Base-by-base conservation (phyloP, 176 grass and related monocot genomes). In the Bolboschoenus planiculmis region DNA sequence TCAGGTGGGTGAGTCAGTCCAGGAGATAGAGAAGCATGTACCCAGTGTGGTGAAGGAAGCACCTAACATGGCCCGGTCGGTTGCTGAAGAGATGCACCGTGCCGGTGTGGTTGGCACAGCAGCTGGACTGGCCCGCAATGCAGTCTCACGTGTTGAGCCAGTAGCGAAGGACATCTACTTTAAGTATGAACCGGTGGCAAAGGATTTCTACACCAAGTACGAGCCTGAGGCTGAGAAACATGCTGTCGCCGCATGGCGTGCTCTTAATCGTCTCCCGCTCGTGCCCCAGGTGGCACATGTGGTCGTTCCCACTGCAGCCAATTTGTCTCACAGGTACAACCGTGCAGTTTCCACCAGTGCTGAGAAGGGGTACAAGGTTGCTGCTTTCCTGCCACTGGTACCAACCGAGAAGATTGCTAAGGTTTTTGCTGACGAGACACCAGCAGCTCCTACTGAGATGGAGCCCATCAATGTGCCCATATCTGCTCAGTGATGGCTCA, bases 191-290 rank as follows among this genome's bases (percentile, higher is more conserved):
- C 92, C 92, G 0, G 82, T 82, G 61, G 94, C 91, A 7, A 63
- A 87, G 0, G 90, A 85, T 70, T 46, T 97, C 43, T 94, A 92
- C 83, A 80, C 85, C 72, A 93, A 91, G 50, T 97, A 94, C 1
- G 95, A 98, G 84, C 92, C 92, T 0, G 82, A 85, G 35, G 92
- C 90, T 1, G 95, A 98, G 87, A 85, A 87, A 31, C 81, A 61
- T 36, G 95, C 92, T 0, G 89, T 80, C 0, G 88, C 91, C 13
- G 85, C 92, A 0, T 98, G 95, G 92, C 81, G 84, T 4, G 89
- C 92, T n/a, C 87, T 98, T 50, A 95, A 98, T 85, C 85, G 89
- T 20, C 95, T 98, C 34, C 95, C 95, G 0, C 83, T 98, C 10
- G 85, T 98, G 20, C 95, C 95, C 2, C 81, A 79, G 4, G 85